A percentile compares a stretch with the other conserved stretches of the same genome.
phyloP scores from a whole-genome alignment of 495 filamentous ascomycete genomes.

The Astrothelium subdiscretum region DNA sequence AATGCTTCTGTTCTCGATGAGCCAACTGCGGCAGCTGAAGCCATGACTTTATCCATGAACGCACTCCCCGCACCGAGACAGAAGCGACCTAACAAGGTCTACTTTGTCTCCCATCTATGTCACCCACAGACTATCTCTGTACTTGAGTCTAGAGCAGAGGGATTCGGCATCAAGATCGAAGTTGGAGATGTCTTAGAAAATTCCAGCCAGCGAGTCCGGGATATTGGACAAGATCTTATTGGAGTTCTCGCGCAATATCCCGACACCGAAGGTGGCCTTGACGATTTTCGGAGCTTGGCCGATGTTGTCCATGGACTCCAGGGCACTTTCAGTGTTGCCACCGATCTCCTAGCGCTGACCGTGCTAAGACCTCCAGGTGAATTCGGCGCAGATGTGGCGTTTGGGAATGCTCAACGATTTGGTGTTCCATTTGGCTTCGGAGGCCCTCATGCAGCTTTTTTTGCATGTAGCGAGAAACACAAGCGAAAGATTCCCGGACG shows the following conservation, averaged over 20 bases:
- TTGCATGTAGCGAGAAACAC: slow-evolving; percentile 82
- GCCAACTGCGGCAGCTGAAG: slow-evolving; percentile 88
- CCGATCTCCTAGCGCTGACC: slow-evolving; percentile 84
- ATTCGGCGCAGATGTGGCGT: slow-evolving; percentile 93
- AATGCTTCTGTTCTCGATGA: slow-evolving; percentile 95
- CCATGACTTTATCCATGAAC: slow-evolving; percentile 90
- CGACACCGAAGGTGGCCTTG: slow-evolving; percentile 73
- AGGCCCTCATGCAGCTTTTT: slow-evolving; percentile 95
- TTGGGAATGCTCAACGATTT: slow-evolving; percentile 89
- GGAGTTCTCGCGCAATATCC: slow-evolving; percentile 94
- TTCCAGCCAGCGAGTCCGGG: slow-evolving; percentile 50
- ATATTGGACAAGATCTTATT: slow-evolving; percentile 70
- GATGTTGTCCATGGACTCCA: slow-evolving; percentile 69
- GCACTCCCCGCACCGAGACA: slow-evolving; percentile 58
- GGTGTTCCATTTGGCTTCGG: slow-evolving; percentile 92
- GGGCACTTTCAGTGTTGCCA: slow-evolving; percentile 78
- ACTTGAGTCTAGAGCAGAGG: slow-evolving; percentile 77
- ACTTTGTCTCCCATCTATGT: slow-evolving; percentile 68
- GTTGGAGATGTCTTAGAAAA: slow-evolving; percentile 58
- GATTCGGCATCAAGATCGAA: slow-evolving; percentile 76
- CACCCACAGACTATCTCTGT: slow-evolving; percentile 88
- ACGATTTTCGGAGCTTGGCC: slow-evolving; percentile 61
- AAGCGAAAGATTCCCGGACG: slow-evolving; percentile 95
- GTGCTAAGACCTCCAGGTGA: slow-evolving; percentile 85
- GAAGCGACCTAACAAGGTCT: slow-evolving; percentile 67